A percentile compares a stretch with the other conserved stretches of the same genome.
phyloP scores from a whole-genome alignment of 371 early-diverging fungal genomes.

The Rhizopus delemar region DNA sequence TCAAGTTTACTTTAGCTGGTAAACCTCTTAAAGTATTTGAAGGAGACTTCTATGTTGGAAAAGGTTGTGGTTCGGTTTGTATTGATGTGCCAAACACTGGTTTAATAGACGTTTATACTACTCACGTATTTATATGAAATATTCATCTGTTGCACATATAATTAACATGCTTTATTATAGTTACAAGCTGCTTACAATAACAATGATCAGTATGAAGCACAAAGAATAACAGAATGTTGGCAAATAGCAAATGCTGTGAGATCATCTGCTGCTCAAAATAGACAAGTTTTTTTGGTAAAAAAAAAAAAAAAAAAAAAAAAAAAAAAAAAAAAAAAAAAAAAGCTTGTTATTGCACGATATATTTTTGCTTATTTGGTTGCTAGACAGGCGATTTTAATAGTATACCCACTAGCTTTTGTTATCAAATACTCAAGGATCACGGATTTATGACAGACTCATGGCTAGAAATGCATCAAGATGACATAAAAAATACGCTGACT shows the following conservation, averaged over 20 bases:
- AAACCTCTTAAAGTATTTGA: slow-evolving; percentile 57
- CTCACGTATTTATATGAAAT: slow-evolving; percentile 51
- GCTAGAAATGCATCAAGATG: slow-evolving; percentile 40
- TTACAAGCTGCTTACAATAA: slow-evolving; percentile 59
- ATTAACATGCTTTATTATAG: slow-evolving; percentile 25
- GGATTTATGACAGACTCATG: slow-evolving; percentile 62
- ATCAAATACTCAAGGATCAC: slow-evolving; percentile 46
- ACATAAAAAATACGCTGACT: slow-evolving; percentile 8
- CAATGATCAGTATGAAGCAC: slow-evolving; percentile 51
- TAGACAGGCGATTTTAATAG: slow-evolving; percentile 66
- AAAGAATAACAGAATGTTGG: slow-evolving; percentile 64
- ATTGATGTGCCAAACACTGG: slow-evolving; percentile 59
- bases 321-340: slow-evolving; percentile 27
- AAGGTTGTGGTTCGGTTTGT: slow-evolving; percentile 55
- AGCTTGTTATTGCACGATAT: not conserved
- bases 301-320: slow-evolving; percentile 4
- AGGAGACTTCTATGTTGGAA: slow-evolving; percentile 68
- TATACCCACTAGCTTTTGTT: slow-evolving; percentile 48
- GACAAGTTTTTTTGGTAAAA: slow-evolving; percentile 60
- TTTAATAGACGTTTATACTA: slow-evolving; percentile 62
- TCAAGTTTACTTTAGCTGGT: slow-evolving; percentile 58
- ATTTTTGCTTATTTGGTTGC: too few relatives aligned
- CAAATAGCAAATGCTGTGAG: slow-evolving; percentile 52
- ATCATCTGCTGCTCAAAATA: slow-evolving; percentile 46
- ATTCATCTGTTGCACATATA: not conserved